Evolutionary conservation across 805 yeast genomes (phyloP), one percentile per base, ranked within the genome.

Genomic region (Candida multigemmis): DNA sequence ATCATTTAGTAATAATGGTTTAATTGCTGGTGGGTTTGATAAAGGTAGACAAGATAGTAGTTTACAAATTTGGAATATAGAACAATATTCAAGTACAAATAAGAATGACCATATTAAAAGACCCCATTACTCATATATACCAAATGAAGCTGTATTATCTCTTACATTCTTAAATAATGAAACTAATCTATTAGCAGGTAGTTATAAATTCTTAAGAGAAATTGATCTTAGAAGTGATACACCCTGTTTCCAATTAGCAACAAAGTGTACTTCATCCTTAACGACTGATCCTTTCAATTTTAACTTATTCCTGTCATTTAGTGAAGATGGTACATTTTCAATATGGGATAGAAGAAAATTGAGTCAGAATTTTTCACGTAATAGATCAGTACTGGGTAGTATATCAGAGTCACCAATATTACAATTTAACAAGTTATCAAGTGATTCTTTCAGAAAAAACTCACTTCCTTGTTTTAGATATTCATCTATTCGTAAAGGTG

Each of bases 271-370:
- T 0, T 63, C 72, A 40, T 80, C 80, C 12, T 64, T 87, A 24
- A 63, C 71, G 6, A 59, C 77, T 16, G 87, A 83, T 44, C 89
- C 81, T 3, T 73, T 73, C 43, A 74, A 76, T 42, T 66, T 65
- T 8, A 67, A 71, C 49, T 64, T 71, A 35, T 83, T 87, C 48
- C 73, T 84, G 11, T 76, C 93, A 0, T 71, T 71, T 36, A 73
- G 83, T 27, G 95, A 86, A 40, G 89, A 82, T 42, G 94, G 95
- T 2, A 71, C 91, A 0, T 54, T 86, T 26, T 77, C 89, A 0
- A 62, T 87, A 6, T 87, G 87, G 83, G 94, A 82, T 47, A 64
- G 84, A 36, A 60, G 94, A 37, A 76, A 68, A 37, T 46, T 82
- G 24, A 49, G 62, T 0, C 22, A 38, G 9, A 32, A 31, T 22